These are phyloP conservation scores for Breviolum minutum DNA, from an alignment of 73 alveolate species.

Conservation along the genomic window DNA sequence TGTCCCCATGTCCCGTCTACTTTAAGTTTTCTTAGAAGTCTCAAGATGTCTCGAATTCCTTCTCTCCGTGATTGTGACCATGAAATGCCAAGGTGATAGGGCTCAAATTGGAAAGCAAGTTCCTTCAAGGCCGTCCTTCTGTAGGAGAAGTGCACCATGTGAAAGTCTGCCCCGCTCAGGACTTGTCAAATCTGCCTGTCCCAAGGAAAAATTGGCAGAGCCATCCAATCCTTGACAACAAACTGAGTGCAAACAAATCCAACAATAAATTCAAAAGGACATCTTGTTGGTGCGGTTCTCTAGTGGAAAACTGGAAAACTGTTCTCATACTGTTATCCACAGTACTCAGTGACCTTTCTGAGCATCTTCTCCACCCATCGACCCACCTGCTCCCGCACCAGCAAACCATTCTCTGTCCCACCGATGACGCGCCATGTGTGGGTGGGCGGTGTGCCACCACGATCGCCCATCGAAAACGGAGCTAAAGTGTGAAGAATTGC, in stretches of 20 bases:
- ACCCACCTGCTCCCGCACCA: constrained; percentile 12
- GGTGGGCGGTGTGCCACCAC: not conserved
- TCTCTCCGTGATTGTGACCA: no score
- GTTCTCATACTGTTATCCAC: no score
- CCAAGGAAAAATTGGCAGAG: not conserved
- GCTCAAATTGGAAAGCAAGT: not conserved
- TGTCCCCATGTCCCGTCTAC: no score
- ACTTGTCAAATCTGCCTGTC: constrained; percentile 46
- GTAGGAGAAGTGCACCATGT: constrained; percentile 6
- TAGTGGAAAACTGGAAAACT: no score
- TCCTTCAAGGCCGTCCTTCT: not conserved
- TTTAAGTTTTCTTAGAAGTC: no score
- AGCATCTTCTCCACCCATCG: not conserved
- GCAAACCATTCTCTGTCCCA: not conserved
- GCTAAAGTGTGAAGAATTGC: not conserved
- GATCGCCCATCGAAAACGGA: not conserved
- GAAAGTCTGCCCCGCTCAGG: constrained; percentile 20
- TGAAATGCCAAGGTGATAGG: not conserved
- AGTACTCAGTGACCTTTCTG: not conserved
- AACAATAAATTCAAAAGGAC: no score
- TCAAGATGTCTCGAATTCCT: no score
- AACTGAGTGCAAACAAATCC: no score
- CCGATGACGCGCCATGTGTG: constrained; percentile 10
- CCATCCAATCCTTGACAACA: not conserved
- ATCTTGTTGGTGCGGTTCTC: no score